Base-by-base conservation (phyloP, 805 yeast species). In the Kodamaea jinghongensis region DNA sequence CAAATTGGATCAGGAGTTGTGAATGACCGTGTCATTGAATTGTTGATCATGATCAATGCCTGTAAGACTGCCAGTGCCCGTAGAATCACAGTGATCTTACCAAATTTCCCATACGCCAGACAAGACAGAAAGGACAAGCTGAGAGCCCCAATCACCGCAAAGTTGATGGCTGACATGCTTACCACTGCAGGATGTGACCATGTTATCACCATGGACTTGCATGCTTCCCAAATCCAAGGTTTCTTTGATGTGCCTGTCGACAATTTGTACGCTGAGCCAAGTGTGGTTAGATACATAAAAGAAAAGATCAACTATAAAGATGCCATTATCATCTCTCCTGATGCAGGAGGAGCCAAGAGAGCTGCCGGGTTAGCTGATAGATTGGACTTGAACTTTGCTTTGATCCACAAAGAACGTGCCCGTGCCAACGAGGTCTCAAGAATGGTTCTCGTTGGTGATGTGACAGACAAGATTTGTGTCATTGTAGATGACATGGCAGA, bases 401-500 rank as follows among this genome's bases (percentile, higher is more conserved):
- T 86, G 62, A 85, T 86, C 51, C 93, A 86, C 62, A 86, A 86
- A 60, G 95, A 86, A 63, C 73, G 95, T 60, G 86, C 84, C 16
- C 73, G 82, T 47, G 93, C 93, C 20, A 86, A 86, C 56, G 93
- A 85, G 58, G 90, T 86, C 28, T 79, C 86, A 30, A 73, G 84
- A 57, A 86, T 86, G 95, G 90, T 84, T 15, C 70, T 86, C 38
- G 95, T 86, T 36, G 95, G 95, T 55, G 93, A 86, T 65, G 95
- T 86, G 27, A 66, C 81, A 2, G 82, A 77, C 44, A 85, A 85
- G 61, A 71, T 79, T 36, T 86, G 93, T 67, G 70, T 86, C 40
- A 77, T 86, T 51, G 86, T 86, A 32, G 95, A 86, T 64, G 95
- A 86, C 61, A 86, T 86, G 89, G 93, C 93, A 33, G 95, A 86